Evolutionary conservation across 1,139 yeast species (phyloP).

Genomic region (Protomyces gravidus): DNA sequence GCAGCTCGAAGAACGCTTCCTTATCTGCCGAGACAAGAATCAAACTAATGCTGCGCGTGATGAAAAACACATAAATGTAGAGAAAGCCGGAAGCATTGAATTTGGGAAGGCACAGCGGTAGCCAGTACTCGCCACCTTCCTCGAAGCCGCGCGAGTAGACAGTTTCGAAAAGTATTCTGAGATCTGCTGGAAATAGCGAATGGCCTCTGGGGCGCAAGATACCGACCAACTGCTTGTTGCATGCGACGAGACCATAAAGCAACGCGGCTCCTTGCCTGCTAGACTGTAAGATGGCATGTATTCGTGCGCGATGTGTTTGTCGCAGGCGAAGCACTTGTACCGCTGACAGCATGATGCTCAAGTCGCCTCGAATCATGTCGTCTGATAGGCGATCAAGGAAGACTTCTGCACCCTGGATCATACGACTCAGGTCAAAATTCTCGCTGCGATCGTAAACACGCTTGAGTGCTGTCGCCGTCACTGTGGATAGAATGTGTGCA

Average conservation of each 20-base stretch:
- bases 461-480: conserved; percentile 69
- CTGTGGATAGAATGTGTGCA: conserved; percentile 71
- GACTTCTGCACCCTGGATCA: conserved; percentile 59
- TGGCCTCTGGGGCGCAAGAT: conserved; percentile 62
- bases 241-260: conserved; percentile 59
- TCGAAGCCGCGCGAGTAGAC: conserved; percentile 54
- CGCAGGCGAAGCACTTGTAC: conserved; percentile 55
- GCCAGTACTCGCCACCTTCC: conserved; percentile 69
- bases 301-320: conserved; percentile 47
- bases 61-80: conserved; percentile 67
- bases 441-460: conserved; percentile 66
- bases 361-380: conserved; percentile 52
- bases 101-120: conserved; percentile 86
- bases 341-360: conserved; percentile 56
- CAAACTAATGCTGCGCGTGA: conserved; percentile 54
- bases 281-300: conserved; percentile 40
- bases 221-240: conserved; percentile 54
- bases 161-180: conserved; percentile 60
- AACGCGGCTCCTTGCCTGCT: conserved; percentile 38
- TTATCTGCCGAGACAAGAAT: conserved; percentile 77
- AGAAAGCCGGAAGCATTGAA: conserved; percentile 85
- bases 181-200: conserved; percentile 64
- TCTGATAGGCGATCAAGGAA: conserved; percentile 61
- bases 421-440: conserved; percentile 75
- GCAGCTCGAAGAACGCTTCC: conserved; percentile 72